phyloP scores from a whole-genome alignment of 2,329 filamentous ascomycete genomes.

The Fusarium stilboides region DNA sequence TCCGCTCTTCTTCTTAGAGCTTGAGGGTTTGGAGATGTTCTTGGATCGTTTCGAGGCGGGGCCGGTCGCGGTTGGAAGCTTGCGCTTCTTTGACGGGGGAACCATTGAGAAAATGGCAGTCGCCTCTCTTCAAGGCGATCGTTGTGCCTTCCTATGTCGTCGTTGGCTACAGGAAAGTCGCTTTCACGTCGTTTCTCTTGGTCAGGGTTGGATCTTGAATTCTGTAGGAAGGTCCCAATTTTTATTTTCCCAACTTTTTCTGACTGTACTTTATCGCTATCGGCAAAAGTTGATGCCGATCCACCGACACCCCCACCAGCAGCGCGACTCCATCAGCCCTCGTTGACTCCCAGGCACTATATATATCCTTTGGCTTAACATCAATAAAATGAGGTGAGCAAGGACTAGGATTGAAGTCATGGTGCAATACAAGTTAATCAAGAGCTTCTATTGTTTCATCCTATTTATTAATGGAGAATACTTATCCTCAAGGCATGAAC shows the following conservation, averaged over 20 bases:
- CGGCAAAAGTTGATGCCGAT: slow-evolving; percentile 46
- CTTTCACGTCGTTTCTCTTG: slow-evolving; percentile 21
- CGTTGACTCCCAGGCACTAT: background rate
- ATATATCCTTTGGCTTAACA: background rate
- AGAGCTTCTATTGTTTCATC: no score
- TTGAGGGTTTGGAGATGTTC: slow-evolving; percentile 41
- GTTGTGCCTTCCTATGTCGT: slow-evolving; percentile 1
- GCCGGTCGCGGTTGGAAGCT: slow-evolving; percentile 54
- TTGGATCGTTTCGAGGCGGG: slow-evolving; percentile 57
- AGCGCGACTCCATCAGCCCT: background rate
- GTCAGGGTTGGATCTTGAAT: slow-evolving; percentile 21
- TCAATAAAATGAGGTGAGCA: slow-evolving; percentile 4
- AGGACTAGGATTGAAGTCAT: background rate
- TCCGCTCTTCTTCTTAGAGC: slow-evolving; percentile 51
- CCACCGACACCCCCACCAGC: slow-evolving; percentile 35
- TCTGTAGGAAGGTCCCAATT: slow-evolving; percentile 36
- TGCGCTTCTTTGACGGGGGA: slow-evolving; percentile 57
- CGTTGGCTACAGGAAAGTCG: slow-evolving; percentile 4
- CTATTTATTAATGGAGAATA: no score
- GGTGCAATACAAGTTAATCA: no score
- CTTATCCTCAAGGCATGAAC: no score
- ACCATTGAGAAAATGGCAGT: slow-evolving; percentile 49
- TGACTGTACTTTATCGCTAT: slow-evolving; percentile 30
- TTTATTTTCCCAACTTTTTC: slow-evolving; percentile 39
- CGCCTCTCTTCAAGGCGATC: slow-evolving; percentile 25